Conservation (phyloP, 306 rosid species). For the Coriaria nepalensis region DNA sequence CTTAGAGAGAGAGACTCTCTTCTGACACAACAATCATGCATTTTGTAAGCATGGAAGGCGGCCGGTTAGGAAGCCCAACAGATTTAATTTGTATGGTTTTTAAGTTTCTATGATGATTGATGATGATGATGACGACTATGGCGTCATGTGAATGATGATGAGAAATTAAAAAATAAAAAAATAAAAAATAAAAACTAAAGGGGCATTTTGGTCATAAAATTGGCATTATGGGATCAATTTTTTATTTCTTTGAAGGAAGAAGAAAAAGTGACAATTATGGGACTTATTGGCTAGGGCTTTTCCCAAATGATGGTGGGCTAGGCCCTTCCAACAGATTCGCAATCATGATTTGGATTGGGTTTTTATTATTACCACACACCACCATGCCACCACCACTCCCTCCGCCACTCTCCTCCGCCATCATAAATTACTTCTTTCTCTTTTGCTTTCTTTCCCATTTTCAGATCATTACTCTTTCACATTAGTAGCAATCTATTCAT, state of each 20-base stretch:
- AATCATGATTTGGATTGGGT: conserved; percentile 99
- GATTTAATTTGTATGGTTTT: conserved; percentile 31
- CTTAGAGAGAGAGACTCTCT: conserved; percentile 7
- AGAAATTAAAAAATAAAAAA: background rate
- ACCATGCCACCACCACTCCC: conserved; percentile 16
- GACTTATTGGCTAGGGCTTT: conserved; percentile 50
- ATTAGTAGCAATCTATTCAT: conserved; percentile 20
- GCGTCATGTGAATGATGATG: conserved; percentile 75
- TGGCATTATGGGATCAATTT: conserved; percentile 17
- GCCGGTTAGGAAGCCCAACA: conserved; percentile 74
- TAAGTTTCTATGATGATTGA: background rate
- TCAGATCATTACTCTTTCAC: too few relatives aligned
- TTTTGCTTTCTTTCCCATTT: conserved; percentile 26
- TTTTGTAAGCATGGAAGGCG: conserved; percentile 99
- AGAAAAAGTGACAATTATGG: conserved; percentile 54
- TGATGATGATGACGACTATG: conserved; percentile 38
- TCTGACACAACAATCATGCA: conserved; percentile 97
- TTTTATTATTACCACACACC: conserved; percentile 35
- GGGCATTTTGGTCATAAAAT: conserved; percentile 31
- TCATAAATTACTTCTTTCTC: conserved; percentile 15
- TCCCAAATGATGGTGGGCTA: conserved; percentile 95
- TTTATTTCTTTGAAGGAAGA: too few relatives aligned
- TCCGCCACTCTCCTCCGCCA: background rate
- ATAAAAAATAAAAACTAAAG: background rate
- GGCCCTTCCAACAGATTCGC: conserved; percentile 95